These are phyloP conservation scores for Rhizoclosmatium sp. DNA, from an alignment of 192 early-diverging fungal genomes.

Conservation along the genomic window DNA sequence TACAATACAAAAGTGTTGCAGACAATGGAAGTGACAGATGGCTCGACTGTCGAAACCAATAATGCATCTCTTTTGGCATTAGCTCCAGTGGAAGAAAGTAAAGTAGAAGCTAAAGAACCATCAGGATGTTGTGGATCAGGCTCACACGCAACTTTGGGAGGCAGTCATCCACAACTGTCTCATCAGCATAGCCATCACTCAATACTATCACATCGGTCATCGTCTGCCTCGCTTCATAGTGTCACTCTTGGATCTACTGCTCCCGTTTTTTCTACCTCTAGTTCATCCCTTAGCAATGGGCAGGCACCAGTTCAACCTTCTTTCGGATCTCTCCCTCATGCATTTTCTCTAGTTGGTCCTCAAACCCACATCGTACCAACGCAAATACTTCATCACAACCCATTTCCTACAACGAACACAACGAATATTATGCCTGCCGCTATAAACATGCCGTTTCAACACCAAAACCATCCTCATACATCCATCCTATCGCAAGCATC, in stretches of 20 bases:
- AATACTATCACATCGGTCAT: constrained; percentile 9
- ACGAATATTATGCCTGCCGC: neutral
- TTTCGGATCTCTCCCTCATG: neutral
- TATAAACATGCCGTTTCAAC: neutral
- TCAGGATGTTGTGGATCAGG: neutral
- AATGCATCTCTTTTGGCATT: constrained; percentile 5
- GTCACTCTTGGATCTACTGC: constrained; percentile 4
- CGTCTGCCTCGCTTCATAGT: constrained; percentile 1
- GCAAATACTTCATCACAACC: neutral
- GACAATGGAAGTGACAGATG: constrained; percentile 58
- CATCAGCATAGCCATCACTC: neutral
- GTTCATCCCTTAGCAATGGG: neutral
- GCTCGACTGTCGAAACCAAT: constrained; percentile 13
- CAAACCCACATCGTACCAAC: neutral
- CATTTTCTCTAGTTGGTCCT: neutral
- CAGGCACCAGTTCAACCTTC: neutral
- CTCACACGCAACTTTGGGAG: neutral
- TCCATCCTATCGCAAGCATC: no score
- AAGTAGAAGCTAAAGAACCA: neutral
- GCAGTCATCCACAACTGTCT: neutral
- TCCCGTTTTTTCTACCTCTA: constrained; percentile 4
- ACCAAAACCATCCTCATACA: neutral
- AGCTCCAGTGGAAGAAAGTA: neutral
- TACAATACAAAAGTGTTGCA: constrained; percentile 90
- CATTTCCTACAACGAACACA: neutral